Evolutionary conservation across 805 yeast species (phyloP).

Genomic region (Monosporozyma unispora): DNA sequence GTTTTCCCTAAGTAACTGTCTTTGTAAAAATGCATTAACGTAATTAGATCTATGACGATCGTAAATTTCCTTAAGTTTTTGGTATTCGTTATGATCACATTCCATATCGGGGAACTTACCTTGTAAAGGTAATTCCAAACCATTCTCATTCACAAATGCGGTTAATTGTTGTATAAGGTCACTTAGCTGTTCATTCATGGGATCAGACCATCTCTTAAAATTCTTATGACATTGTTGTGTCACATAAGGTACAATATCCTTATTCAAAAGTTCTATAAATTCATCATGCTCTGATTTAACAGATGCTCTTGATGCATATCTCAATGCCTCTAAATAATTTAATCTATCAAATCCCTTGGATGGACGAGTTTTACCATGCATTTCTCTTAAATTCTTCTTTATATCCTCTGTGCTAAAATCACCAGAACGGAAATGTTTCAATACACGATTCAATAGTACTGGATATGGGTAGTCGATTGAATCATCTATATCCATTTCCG

Average conservation of each 20-base stretch:
- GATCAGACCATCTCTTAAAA: slow-evolving; percentile 7
- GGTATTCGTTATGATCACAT: slow-evolving; percentile 56
- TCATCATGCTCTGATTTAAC: not conserved
- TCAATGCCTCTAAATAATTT: slow-evolving; percentile 45
- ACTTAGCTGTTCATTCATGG: slow-evolving; percentile 6
- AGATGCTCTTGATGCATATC: slow-evolving; percentile 36
- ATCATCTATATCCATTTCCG: slow-evolving; percentile 38
- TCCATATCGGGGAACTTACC: slow-evolving; percentile 88
- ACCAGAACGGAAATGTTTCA: no score
- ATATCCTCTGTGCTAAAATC: not conserved
- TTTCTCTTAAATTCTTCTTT: not conserved
- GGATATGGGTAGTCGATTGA: slow-evolving; percentile 43
- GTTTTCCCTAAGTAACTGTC: not conserved
- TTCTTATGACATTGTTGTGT: not conserved
- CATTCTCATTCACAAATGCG: slow-evolving; percentile 1
- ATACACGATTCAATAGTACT: slow-evolving; percentile 4
- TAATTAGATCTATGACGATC: slow-evolving; percentile 30
- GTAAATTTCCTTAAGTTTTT: slow-evolving; percentile 50
- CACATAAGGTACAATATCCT: not conserved
- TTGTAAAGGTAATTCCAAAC: slow-evolving; percentile 41
- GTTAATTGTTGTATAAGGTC: slow-evolving; percentile 6
- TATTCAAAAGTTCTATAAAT: not conserved
- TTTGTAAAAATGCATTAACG: not conserved
- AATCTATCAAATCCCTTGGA: slow-evolving; percentile 29
- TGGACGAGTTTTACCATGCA: slow-evolving; percentile 20